Evolutionary conservation across 2,329 filamentous ascomycete species (phyloP).

Genomic region (Malbranchea cinnamomea): DNA sequence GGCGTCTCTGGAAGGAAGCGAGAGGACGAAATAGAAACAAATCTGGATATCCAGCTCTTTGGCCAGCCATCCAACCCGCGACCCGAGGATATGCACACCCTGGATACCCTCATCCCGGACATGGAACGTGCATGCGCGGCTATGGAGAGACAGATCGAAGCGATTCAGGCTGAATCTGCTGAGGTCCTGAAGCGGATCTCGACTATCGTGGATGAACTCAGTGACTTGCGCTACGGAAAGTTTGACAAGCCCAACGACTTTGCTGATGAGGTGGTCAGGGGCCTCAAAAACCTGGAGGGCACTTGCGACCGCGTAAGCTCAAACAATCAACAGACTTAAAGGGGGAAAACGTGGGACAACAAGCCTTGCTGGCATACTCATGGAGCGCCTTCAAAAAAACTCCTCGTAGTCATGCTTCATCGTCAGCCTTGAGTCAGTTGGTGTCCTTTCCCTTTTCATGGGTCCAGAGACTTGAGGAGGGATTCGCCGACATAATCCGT

Average conservation of each 20-base stretch:
- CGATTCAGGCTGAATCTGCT: conserved; percentile 50
- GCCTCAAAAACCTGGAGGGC: conserved; percentile 48
- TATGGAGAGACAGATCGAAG: conserved; percentile 53
- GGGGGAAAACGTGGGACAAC: too few species aligned
- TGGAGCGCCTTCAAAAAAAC: too few species aligned
- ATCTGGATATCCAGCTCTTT: conserved; percentile 44
- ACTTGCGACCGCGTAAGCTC: conserved; percentile 38
- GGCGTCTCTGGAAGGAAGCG: conserved; percentile 20
- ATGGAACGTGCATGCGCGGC: conserved; percentile 52
- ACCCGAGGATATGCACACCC: conserved; percentile 40
- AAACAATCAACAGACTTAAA: too few species aligned
- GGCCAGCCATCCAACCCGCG: conserved; percentile 27
- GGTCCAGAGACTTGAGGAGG: too few species aligned
- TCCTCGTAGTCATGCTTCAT: too few species aligned
- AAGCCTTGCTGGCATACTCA: too few species aligned
- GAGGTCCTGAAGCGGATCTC: conserved; percentile 45
- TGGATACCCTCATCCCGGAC: conserved; percentile 50
- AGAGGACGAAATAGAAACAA: conserved; percentile 24
- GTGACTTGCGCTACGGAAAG: conserved; percentile 68
- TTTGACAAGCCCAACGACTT: conserved; percentile 48
- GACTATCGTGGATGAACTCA: conserved; percentile 55
- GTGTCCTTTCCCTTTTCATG: too few species aligned
- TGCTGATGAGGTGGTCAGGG: conserved; percentile 51
- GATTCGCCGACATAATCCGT: too few species aligned
- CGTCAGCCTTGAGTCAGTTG: too few species aligned